A percentile compares a stretch with the other conserved stretches of the same genome.
phyloP scores from a whole-genome alignment of 2,329 filamentous ascomycete species.

The Penicillium digitatum region DNA sequence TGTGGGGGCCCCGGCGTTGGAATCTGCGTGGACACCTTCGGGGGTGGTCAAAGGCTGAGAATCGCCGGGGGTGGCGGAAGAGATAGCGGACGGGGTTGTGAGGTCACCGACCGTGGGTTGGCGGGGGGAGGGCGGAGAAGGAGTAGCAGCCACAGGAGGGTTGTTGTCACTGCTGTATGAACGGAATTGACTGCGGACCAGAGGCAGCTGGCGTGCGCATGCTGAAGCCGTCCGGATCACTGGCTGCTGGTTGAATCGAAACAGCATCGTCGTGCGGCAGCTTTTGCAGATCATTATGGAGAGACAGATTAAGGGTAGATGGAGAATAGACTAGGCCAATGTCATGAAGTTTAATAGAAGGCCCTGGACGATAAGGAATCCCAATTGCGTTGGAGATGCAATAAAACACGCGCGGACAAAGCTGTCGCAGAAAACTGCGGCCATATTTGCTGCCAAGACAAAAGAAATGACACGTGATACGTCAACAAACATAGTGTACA shows the following conservation, averaged over 20 bases:
- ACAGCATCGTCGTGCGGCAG: conserved; percentile 40
- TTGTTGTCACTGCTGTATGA: conserved; percentile 32
- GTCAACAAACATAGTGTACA: not conserved
- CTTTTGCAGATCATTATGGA: conserved; percentile 41
- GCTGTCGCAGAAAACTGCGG: conserved; percentile 33
- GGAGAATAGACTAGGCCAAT: not conserved
- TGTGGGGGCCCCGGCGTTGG: conserved; percentile 24
- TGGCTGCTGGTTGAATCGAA: conserved; percentile 35
- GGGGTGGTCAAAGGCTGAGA: conserved; percentile 43
- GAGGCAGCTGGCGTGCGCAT: conserved; percentile 28
- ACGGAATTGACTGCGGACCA: conserved; percentile 31
- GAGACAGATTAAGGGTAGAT: not conserved
- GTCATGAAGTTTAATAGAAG: not conserved
- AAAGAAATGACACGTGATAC: conserved; percentile 28
- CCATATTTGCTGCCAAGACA: conserved; percentile 37
- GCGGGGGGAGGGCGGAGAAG: conserved; percentile 32
- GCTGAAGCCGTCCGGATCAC: conserved; percentile 28
- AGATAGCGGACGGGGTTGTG: conserved; percentile 36
- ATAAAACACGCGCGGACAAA: conserved; percentile 11
- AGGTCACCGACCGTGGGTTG: conserved; percentile 32
- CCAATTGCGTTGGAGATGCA: conserved; percentile 3
- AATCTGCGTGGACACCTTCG: conserved; percentile 29
- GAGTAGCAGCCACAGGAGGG: conserved; percentile 26
- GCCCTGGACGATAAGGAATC: not conserved
- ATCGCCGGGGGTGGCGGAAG: conserved; percentile 39